Evolutionary conservation across 1,139 yeast genomes (phyloP).

Genomic region (Lodderomyces jiufengensis): DNA sequence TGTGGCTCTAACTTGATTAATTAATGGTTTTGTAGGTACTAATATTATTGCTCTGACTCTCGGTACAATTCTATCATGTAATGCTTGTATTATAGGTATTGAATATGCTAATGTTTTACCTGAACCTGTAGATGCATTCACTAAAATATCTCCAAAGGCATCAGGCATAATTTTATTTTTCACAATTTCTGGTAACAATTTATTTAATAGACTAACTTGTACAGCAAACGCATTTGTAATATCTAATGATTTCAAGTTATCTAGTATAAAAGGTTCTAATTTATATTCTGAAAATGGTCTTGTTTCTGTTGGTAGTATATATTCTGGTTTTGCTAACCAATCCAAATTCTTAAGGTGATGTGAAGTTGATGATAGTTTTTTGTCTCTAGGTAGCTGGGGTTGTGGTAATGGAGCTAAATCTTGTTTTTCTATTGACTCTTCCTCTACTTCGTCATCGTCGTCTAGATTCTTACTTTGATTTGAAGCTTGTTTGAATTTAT

Average conservation of each 20-base stretch:
- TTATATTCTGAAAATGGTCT: constrained; percentile 43
- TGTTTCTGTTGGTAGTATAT: constrained; percentile 42
- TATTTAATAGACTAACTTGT: constrained; percentile 63
- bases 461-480: constrained; percentile 1
- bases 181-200: constrained; percentile 48
- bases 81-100: constrained; percentile 73
- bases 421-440: constrained; percentile 32
- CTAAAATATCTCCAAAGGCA: constrained; percentile 68
- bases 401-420: constrained; percentile 82
- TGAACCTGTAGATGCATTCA: constrained; percentile 94
- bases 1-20: constrained; percentile 74
- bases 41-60: constrained; percentile 70
- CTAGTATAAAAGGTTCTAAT: constrained; percentile 36
- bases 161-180: constrained; percentile 54
- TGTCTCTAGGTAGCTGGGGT: constrained; percentile 60
- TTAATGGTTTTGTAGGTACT: constrained; percentile 88
- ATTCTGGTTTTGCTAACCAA: constrained; percentile 69
- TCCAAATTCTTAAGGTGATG: constrained; percentile 43
- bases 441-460: constrained; percentile 19
- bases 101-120: constrained; percentile 93
- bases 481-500: constrained; percentile 23
- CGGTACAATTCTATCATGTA: constrained; percentile 65
- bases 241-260: constrained; percentile 45
- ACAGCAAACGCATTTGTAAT: constrained; percentile 69
- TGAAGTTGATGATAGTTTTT: constrained; percentile 34